Evolutionary conservation across 768 basidiomycete species (phyloP).

Genomic region (Xerocomus brunneocitrinus): DNA sequence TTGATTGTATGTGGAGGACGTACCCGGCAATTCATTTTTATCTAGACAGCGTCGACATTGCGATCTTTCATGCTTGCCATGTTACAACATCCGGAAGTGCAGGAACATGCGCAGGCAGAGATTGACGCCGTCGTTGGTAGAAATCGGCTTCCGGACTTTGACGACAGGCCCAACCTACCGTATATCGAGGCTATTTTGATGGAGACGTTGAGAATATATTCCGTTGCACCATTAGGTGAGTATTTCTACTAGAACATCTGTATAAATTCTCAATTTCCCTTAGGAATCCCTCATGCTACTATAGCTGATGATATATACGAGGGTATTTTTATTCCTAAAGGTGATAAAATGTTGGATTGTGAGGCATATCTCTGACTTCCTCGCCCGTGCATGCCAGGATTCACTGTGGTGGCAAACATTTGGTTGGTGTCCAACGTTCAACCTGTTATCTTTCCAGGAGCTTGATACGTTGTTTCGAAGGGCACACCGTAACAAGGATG

Average conservation of each 20-base stretch:
- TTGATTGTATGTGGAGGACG: neutral
- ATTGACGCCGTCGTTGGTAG: constrained; percentile 28
- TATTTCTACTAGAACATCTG: neutral
- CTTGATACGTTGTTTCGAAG: neutral
- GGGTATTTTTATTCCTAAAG: neutral
- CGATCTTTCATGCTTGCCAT: constrained; percentile 32
- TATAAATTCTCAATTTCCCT: neutral
- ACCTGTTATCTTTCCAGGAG: neutral
- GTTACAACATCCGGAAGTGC: constrained; percentile 29
- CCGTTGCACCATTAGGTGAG: constrained; percentile 23
- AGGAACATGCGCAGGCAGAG: constrained; percentile 28
- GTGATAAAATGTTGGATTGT: neutral
- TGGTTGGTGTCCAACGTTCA: neutral
- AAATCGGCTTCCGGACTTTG: constrained; percentile 23
- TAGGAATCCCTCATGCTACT: constrained; percentile 9
- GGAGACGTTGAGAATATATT: constrained; percentile 28
- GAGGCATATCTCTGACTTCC: neutral
- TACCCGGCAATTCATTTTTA: neutral
- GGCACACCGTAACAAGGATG: neutral
- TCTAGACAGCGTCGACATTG: constrained; percentile 7
- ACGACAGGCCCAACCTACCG: constrained; percentile 22
- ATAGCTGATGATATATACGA: neutral
- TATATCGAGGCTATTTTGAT: constrained; percentile 28
- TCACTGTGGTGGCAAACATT: neutral
- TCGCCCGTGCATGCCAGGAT: neutral